A percentile compares a stretch with the other conserved stretches of the same genome.
Evolutionary conservation across 192 early-diverging fungal species (phyloP).

Genomic region (Coemansia sp.): DNA sequence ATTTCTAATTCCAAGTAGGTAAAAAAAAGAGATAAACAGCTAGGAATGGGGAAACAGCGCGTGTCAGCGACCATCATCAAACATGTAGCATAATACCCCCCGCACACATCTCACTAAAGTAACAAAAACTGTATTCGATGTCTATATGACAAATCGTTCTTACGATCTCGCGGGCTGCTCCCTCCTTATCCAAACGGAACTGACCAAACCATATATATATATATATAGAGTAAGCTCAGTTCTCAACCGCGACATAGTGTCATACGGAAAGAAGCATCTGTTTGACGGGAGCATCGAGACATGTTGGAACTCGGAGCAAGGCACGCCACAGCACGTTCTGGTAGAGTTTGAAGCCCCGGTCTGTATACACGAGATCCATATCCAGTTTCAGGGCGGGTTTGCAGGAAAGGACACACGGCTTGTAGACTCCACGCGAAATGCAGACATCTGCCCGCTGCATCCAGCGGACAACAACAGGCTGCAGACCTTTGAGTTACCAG

Average conservation of each 20-base stretch:
- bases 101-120: too few species aligned
- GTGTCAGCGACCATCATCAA: background rate
- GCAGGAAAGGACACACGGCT: constrained; percentile 70
- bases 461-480: constrained; percentile 72
- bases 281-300: constrained; percentile 80
- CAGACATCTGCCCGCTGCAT: constrained; percentile 58
- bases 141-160: too few species aligned
- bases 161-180: too few species aligned
- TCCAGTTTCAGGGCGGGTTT: constrained; percentile 91
- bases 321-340: constrained; percentile 72
- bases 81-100: too few species aligned
- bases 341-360: constrained; percentile 65
- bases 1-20: constrained; percentile 32
- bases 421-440: constrained; percentile 43
- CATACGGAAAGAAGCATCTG: constrained; percentile 80
- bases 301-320: constrained; percentile 94
- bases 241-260: constrained; percentile 71
- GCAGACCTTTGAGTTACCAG: constrained; percentile 55
- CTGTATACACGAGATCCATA: constrained; percentile 29
- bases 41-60: too few species aligned
- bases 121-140: too few species aligned
- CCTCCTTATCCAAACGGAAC: too few species aligned
- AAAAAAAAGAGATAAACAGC: background rate
- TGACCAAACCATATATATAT: background rate
- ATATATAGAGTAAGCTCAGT: constrained; percentile 81